Percentiles rank a stretch among this genome's conserved stretches.
Conservation (phyloP, 805 yeast genomes). For the Groenewaldozyma salmanticensis region DNA sequence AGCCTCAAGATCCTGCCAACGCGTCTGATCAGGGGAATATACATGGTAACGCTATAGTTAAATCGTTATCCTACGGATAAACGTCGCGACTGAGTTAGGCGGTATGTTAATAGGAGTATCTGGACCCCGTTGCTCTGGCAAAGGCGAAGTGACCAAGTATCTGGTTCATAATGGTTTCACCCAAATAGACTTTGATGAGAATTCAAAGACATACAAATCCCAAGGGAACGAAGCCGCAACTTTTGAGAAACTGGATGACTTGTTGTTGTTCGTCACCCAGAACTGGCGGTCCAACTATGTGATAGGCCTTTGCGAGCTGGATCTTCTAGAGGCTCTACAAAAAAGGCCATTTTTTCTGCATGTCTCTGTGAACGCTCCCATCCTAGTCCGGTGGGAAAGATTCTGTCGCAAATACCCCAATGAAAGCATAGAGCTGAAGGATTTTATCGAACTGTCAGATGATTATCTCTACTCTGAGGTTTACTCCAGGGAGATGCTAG, state of each 20-base stretch:
- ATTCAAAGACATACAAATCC: not conserved
- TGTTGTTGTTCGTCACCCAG: conserved; percentile 52
- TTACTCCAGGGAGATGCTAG: conserved; percentile 28
- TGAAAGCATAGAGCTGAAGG: conserved; percentile 24
- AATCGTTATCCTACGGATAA: too few species aligned
- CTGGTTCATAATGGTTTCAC: conserved; percentile 46
- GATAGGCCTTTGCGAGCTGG: conserved; percentile 37
- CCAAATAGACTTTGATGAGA: conserved; percentile 21
- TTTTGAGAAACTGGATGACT: conserved; percentile 35
- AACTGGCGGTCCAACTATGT: conserved; percentile 61
- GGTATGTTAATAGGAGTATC: conserved; percentile 66
- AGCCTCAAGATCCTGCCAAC: too few species aligned
- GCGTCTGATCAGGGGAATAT: too few species aligned
- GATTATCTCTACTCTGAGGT: conserved; percentile 22
- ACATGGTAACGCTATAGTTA: too few species aligned
- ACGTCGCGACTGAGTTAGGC: too few species aligned
- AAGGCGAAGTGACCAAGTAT: conserved; percentile 51
- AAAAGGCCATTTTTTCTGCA: conserved; percentile 82
- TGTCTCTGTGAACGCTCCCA: conserved; percentile 66
- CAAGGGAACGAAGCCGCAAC: conserved; percentile 3
- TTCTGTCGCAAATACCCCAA: conserved; percentile 3
- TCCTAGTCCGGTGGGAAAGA: conserved; percentile 11
- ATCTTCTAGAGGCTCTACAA: conserved; percentile 37
- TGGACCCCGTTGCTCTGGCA: conserved; percentile 61
- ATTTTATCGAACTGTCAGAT: conserved; percentile 31